A percentile compares a stretch with the other conserved stretches of the same genome.
Evolutionary conservation across 2,329 filamentous ascomycete genomes (phyloP).

Genomic region (Fragosphaeria purpurea): DNA sequence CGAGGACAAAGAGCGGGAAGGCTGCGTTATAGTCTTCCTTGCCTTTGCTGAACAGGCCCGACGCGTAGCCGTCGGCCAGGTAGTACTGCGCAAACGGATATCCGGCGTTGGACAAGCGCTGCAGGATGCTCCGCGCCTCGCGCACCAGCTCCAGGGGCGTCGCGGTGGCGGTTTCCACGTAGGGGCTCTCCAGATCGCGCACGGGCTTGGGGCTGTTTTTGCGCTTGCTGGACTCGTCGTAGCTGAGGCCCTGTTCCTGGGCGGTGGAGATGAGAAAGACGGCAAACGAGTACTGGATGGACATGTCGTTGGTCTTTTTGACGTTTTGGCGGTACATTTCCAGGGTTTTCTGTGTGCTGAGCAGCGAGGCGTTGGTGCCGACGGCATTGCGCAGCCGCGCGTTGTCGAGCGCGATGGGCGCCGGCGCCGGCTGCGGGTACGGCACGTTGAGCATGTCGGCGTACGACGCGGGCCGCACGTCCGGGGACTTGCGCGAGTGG

Average conservation of each 20-base stretch:
- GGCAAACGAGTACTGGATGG: constrained; percentile 92
- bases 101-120: constrained; percentile 72
- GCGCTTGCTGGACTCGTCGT: constrained; percentile 34
- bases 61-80: constrained; percentile 86
- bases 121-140: constrained; percentile 83
- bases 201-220: constrained; percentile 37
- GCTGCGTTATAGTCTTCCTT: constrained; percentile 86
- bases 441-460: constrained; percentile 55
- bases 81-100: constrained; percentile 99
- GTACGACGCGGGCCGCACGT: constrained; percentile 42
- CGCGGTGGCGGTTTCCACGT: constrained; percentile 34
- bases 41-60: constrained; percentile 88
- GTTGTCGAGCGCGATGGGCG: constrained; percentile 67
- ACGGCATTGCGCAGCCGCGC: constrained; percentile 67
- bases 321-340: constrained; percentile 97
- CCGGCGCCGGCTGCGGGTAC: constrained; percentile 66
- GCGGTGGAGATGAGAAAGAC: constrained; percentile 87
- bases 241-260: constrained; percentile 59
- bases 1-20: constrained; percentile 84
- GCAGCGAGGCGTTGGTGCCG: constrained; percentile 80
- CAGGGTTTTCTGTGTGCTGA: constrained; percentile 86
- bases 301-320: constrained; percentile 87
- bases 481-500: constrained; percentile 45
- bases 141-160: constrained; percentile 61
- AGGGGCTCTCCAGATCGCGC: constrained; percentile 37